Evolutionary conservation across 495 filamentous ascomycete genomes (phyloP).

Genomic region (Massariosphaeria phaeospora): DNA sequence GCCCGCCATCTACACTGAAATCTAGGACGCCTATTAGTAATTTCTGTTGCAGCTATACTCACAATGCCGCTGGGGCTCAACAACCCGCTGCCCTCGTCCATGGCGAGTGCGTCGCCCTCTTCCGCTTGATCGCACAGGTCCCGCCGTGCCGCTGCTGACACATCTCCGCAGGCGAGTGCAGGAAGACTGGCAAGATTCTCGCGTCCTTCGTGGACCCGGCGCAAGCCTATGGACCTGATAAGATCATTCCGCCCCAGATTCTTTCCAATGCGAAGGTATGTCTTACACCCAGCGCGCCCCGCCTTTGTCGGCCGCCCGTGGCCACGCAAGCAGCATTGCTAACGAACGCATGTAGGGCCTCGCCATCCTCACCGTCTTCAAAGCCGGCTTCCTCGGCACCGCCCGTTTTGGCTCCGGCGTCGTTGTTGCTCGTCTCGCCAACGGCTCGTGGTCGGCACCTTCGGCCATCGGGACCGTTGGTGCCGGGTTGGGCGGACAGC

Average conservation of each 20-base stretch:
- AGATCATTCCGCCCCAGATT: conserved; percentile 90
- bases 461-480: conserved; percentile 87
- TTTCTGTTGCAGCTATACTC: background rate
- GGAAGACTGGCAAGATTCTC: conserved; percentile 70
- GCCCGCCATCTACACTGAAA: background rate
- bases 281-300: conserved; percentile 4
- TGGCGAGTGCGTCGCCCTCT: conserved; percentile 51
- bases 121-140: background rate
- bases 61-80: conserved; percentile 41
- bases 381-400: conserved; percentile 92
- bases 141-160: conserved; percentile 30
- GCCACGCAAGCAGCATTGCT: background rate
- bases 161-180: conserved; percentile 41
- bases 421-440: conserved; percentile 85
- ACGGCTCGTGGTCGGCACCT: conserved; percentile 91
- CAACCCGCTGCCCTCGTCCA: conserved; percentile 63
- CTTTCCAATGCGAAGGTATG: conserved; percentile 85
- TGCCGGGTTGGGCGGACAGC: conserved; percentile 92
- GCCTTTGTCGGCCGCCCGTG: background rate
- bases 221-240: conserved; percentile 93
- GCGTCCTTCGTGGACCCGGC: conserved; percentile 90
- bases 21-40: background rate
- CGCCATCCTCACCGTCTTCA: conserved; percentile 89
- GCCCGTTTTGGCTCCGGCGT: conserved; percentile 89
- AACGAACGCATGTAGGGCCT: conserved; percentile 60